phyloP scores from a whole-genome alignment of 805 yeast genomes.

The Torulaspora franciscae region DNA sequence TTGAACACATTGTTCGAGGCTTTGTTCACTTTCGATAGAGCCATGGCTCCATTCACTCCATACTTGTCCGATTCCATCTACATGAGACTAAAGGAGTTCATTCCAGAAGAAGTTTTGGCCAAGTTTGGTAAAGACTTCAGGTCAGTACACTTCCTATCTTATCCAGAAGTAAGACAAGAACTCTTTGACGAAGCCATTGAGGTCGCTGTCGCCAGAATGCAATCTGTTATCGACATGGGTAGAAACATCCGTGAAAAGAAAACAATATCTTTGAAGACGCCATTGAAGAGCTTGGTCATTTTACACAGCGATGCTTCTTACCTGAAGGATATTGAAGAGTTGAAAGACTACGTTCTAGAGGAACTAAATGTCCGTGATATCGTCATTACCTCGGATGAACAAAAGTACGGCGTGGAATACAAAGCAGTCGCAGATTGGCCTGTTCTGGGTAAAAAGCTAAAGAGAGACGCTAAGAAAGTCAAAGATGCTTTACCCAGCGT shows the following conservation, averaged over 20 bases:
- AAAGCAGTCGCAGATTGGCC: constrained; percentile 99
- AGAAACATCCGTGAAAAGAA: constrained; percentile 96
- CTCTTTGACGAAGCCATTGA: constrained; percentile 80
- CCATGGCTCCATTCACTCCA: constrained; percentile 99
- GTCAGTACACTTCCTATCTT: constrained; percentile 91
- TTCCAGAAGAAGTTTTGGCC: constrained; percentile 54
- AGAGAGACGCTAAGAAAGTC: constrained; percentile 88
- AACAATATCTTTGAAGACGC: constrained; percentile 88
- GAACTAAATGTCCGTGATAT: constrained; percentile 90
- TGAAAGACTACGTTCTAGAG: constrained; percentile 75
- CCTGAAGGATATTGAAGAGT: constrained; percentile 69
- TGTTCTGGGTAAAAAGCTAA: constrained; percentile 92
- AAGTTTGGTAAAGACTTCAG: constrained; percentile 54
- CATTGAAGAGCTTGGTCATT: constrained; percentile 81
- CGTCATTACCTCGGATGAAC: constrained; percentile 84
- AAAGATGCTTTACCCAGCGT: constrained; percentile 87
- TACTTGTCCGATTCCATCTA: constrained; percentile 88
- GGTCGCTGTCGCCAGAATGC: constrained; percentile 90
- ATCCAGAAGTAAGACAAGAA: constrained; percentile 78
- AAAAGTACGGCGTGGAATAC: constrained; percentile 85
- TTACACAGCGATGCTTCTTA: constrained; percentile 73
- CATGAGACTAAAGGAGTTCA: constrained; percentile 60
- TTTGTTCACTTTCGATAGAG: constrained; percentile 78
- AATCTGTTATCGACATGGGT: constrained; percentile 91
- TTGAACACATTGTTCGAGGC: constrained; percentile 90